Evolutionary conservation across 164 flowering plant genomes (phyloP).

Genomic region (Santalum album): DNA sequence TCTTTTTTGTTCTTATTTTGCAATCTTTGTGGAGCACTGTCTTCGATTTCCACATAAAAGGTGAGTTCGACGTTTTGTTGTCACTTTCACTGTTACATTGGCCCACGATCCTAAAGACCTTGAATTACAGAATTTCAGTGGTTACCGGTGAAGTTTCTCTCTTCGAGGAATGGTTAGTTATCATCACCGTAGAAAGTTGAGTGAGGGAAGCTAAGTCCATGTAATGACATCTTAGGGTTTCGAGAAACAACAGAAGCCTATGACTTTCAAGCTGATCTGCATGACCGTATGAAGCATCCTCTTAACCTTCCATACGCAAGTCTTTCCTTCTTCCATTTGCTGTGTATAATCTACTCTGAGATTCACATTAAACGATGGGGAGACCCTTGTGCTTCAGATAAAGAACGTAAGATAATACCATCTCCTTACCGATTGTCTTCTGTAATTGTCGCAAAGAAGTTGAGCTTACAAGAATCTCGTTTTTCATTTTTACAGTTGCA

Average conservation of each 20-base stretch:
- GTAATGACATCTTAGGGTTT: conserved; percentile 84
- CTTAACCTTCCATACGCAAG: conserved; percentile 1
- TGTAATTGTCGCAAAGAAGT: not conserved
- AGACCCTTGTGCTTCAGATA: conserved; percentile 69
- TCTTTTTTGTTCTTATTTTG: too few relatives aligned
- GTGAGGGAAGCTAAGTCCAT: too few relatives aligned
- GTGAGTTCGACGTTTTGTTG: too few relatives aligned
- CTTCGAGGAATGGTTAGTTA: too few relatives aligned
- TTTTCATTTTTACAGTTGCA: conserved; percentile 21
- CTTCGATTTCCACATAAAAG: too few relatives aligned
- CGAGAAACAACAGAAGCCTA: conserved; percentile 93
- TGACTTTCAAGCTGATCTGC: conserved; percentile 98
- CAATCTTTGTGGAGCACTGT: too few relatives aligned
- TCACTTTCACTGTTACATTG: too few relatives aligned
- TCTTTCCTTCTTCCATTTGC: not conserved
- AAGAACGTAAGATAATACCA: conserved; percentile 52
- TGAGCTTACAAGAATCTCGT: not conserved
- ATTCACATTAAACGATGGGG: conserved; percentile 56
- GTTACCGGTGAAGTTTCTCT: too few relatives aligned
- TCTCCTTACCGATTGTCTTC: not conserved
- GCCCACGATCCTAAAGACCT: too few relatives aligned
- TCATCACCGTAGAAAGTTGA: too few relatives aligned
- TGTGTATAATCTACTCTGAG: not conserved
- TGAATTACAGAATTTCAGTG: too few relatives aligned
- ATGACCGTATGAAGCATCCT: conserved; percentile 92